phyloP scores from a whole-genome alignment of 78 protist species.

The Blattamonas nauphoetae region DNA sequence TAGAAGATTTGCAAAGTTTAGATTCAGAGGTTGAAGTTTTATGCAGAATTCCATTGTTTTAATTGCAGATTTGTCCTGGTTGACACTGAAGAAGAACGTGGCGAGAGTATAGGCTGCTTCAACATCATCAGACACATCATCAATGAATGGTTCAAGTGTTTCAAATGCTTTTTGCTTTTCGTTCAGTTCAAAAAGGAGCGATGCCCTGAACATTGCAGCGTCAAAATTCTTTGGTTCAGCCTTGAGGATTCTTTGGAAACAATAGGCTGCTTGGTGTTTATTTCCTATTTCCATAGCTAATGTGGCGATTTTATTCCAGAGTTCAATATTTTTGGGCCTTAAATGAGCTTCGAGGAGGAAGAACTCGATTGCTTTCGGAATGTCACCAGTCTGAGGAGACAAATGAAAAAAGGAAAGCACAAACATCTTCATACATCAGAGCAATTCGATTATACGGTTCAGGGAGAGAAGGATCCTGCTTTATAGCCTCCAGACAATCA shows the following conservation, averaged over 20 bases:
- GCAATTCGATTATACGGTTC: neutral
- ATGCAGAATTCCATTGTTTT: neutral
- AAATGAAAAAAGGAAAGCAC: neutral
- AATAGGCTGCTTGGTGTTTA: neutral
- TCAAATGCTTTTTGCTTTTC: neutral
- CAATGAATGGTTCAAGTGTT: neutral
- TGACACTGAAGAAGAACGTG: neutral
- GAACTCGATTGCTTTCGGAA: neutral
- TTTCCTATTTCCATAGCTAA: neutral
- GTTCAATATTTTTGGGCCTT: neutral
- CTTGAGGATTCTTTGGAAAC: neutral
- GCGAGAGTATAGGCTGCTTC: neutral
- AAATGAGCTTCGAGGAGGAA: neutral
- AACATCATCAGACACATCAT: neutral
- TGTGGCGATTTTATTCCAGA: neutral
- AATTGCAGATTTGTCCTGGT: neutral
- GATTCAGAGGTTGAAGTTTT: neutral
- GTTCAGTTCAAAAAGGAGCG: neutral
- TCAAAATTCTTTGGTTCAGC: neutral
- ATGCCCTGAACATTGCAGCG: neutral
- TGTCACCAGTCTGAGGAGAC: neutral
- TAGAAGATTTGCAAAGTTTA: neutral
- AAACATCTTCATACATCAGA: neutral
- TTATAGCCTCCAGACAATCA: neutral
- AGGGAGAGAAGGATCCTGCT: neutral